Base-by-base conservation (phyloP, 2,329 filamentous ascomycete species). In the Neodidymelliopsis sp. region DNA sequence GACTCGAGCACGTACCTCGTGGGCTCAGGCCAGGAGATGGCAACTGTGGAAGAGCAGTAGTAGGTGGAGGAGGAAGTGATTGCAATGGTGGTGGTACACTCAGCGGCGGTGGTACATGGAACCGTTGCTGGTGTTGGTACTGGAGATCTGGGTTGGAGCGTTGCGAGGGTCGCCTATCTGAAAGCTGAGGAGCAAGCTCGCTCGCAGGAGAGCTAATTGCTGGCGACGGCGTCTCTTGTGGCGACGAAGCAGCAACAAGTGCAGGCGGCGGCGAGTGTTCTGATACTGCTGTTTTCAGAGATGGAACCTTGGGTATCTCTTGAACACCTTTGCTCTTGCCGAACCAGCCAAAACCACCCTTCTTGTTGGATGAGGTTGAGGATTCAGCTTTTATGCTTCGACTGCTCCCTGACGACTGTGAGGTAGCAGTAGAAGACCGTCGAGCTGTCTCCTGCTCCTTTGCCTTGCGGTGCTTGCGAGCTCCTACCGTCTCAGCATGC, bases 401-500 rank as follows among this genome's bases (percentile, higher is more conserved):
- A 19, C 43, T 62, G 43, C 60, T 63, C 12, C 55, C 57, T 11
- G 62, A 65, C 3, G 60, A 65, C 25, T 58, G 56, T 19, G 62
- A 63, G 19, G 59, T 59, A 13, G 60, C 43, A 22, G 62, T 55
- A 1, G 57, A 63, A 0, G 59, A 49, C n/a, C 57, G 49, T 18
- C 54, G 54, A 24, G 54, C 48, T 16, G 44, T 49, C 7, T 58
- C 59, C 13, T 61, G 54, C 38, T 64, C 56, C 38, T 50, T 62
- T 24, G 56, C 61, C 37, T 41, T 59, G 35, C 62, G 57, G 15
- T 56, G 48, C 45, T 62, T 65, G 43, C 62, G 58, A 23, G 59
- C 61, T 19, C 62, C 57, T 22, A 64, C 55, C 3, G 62, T 65
- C 52, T 65, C 62, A 10, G 62, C 57, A 35, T 65, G 61, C 31